Conservation (phyloP, 2,329 filamentous ascomycete genomes). For the Ophiocordyceps robertsii region DNA sequence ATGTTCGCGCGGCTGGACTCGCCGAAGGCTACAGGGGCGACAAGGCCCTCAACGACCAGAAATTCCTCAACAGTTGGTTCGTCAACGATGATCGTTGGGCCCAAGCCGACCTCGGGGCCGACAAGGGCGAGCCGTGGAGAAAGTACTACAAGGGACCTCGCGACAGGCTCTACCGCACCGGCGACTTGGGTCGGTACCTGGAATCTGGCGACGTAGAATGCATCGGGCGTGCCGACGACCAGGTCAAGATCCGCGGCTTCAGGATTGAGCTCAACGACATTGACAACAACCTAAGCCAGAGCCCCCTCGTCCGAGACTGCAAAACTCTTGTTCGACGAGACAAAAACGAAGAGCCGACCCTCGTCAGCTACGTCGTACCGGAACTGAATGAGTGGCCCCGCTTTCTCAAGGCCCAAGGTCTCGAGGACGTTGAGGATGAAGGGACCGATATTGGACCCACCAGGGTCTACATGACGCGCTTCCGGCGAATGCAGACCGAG, state of each 20-base stretch:
- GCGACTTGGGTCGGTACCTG: constrained; percentile 70
- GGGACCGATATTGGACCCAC: constrained; percentile 30
- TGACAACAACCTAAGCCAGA: constrained; percentile 64
- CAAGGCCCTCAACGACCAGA: constrained; percentile 47
- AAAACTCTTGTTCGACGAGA: constrained; percentile 57
- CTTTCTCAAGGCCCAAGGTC: constrained; percentile 45
- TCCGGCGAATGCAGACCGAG: constrained; percentile 31
- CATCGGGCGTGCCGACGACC: constrained; percentile 69
- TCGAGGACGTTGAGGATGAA: constrained; percentile 42
- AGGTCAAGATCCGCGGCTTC: constrained; percentile 95
- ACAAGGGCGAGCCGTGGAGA: constrained; percentile 58
- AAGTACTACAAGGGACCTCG: constrained; percentile 66
- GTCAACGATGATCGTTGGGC: constrained; percentile 59
- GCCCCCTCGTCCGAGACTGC: constrained; percentile 68
- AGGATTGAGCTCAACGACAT: constrained; percentile 92
- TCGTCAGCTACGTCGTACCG: constrained; percentile 83
- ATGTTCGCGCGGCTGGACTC: constrained; percentile 67
- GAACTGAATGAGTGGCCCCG: constrained; percentile 59
- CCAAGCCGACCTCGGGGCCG: constrained; percentile 43
- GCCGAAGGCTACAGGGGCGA: constrained; percentile 67
- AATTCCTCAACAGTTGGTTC: constrained; percentile 82
- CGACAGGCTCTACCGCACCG: constrained; percentile 77
- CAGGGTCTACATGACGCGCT: constrained; percentile 29
- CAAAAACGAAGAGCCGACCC: constrained; percentile 51
- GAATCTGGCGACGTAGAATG: constrained; percentile 59